Base-by-base conservation (phyloP, 352 stramenopile genomes). In the Globisporangium polare region DNA sequence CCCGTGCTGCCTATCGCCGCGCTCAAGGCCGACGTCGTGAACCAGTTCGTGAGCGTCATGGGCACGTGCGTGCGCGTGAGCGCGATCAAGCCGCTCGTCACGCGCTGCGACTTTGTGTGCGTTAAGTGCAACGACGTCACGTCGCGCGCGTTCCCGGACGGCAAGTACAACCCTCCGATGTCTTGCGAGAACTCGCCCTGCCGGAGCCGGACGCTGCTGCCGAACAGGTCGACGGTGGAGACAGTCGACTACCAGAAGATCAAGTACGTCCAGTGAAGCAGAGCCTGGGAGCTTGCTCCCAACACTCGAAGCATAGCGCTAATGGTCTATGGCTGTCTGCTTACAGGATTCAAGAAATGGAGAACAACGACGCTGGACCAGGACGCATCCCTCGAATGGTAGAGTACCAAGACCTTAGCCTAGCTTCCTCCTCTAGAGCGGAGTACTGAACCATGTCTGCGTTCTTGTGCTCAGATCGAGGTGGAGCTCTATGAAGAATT, bases 221-320 rank as follows among this genome's bases (percentile, higher is more conserved):
- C 94, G 26, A 81, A 95, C 51, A 77, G 90, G 8, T 85, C 86
- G 41, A 90, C 87, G 5, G 90, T 94, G 13, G 76, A 92, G 53
- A 97, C 90, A 0, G 83, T 96, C 22, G 92, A 98, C 66, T 97
- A 83, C 62, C 92, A 98, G 65, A 90, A 88, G 60, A 90, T 95
- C 61, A 91, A 92, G 83, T 91, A 57, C 56, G 76, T 73, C 53
- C 20, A 20, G 29, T 45, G 49, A 41, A 35, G 26, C 15, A 31
- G 45, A 52, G 26, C 12, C 10, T 22, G 18, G 31, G 27, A 4
- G 24, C 53, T 6, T 33, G 31, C 50, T 22, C 17, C 24, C 13
- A 31, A 12, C 5, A 22, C 50, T 22, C 20, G 80, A 78, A 62
- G 20, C 27, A 18, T 55, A 26, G 37, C 17, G 26, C 29, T 22